phyloP scores from a whole-genome alignment of 2,329 filamentous ascomycete genomes.

The Fusarium sp. region DNA sequence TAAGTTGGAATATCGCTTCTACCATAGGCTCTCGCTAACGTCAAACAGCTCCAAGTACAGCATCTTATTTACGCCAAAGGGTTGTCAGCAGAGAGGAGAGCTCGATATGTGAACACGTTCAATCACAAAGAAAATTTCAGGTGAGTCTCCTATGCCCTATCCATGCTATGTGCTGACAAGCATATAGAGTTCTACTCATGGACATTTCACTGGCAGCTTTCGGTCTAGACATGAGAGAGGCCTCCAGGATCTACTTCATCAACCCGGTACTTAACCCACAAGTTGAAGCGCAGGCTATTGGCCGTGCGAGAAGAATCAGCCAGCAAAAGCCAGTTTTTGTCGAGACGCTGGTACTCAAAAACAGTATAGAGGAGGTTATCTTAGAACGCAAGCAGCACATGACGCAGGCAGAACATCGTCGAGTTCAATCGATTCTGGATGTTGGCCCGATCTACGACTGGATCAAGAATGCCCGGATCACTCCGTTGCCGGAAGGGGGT shows the following conservation, averaged over 20 bases:
- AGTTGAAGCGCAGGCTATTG: slow-evolving; percentile 90
- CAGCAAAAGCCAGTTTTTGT: slow-evolving; percentile 83
- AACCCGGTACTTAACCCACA: slow-evolving; percentile 88
- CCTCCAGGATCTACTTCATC: slow-evolving; percentile 88
- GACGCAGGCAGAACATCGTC: slow-evolving; percentile 72
- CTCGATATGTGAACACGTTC: slow-evolving; percentile 83
- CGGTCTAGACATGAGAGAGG: slow-evolving; percentile 84
- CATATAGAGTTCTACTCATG: slow-evolving; percentile 80
- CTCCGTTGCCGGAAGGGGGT: slow-evolving; percentile 45
- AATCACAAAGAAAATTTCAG: slow-evolving; percentile 74
- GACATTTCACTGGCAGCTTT: slow-evolving; percentile 90
- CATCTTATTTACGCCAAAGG: slow-evolving; percentile 76
- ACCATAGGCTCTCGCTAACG: slow-evolving; percentile 8
- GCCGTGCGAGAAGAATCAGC: slow-evolving; percentile 87
- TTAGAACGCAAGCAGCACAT: slow-evolving; percentile 78
- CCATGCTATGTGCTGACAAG: slow-evolving; percentile 1
- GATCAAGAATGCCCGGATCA: slow-evolving; percentile 65
- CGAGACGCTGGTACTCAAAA: slow-evolving; percentile 83
- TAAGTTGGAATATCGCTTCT: slow-evolving; percentile 46
- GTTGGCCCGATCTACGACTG: slow-evolving; percentile 68
- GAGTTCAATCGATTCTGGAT: slow-evolving; percentile 67
- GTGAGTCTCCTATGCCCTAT: slow-evolving; percentile 38
- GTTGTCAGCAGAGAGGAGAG: slow-evolving; percentile 69
- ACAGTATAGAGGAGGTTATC: slow-evolving; percentile 88
- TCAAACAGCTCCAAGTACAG: slow-evolving; percentile 62